Evolutionary conservation across 164 flowering plant species (phyloP).

Genomic region (Stephania japonica): DNA sequence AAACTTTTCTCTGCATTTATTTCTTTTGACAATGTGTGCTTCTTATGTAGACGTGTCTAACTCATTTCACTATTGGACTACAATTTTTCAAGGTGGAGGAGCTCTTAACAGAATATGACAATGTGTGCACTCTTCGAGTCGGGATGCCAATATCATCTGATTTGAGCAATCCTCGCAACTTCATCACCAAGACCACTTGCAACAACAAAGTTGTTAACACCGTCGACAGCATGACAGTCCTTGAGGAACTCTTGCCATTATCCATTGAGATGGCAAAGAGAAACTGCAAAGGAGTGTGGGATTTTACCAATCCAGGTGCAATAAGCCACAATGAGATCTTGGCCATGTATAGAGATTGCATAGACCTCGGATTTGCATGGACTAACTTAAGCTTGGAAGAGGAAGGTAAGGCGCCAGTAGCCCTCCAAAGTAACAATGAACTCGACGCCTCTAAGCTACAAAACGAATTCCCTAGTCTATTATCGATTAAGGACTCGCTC

Average conservation of each 20-base stretch:
- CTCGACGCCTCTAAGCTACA: conserved; percentile 22
- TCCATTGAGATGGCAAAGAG: conserved; percentile 29
- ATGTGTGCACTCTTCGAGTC: conserved; percentile 29
- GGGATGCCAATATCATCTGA: conserved; percentile 31
- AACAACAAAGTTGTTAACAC: conserved; percentile 25
- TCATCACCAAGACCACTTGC: conserved; percentile 23
- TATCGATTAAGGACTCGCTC: conserved; percentile 23
- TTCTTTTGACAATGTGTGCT: not conserved
- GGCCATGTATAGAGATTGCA: conserved; percentile 23
- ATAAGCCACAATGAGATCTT: conserved; percentile 26
- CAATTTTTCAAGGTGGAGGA: conserved; percentile 21
- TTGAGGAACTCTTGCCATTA: conserved; percentile 27
- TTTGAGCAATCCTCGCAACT: conserved; percentile 23
- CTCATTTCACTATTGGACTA: not conserved
- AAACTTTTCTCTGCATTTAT: not conserved
- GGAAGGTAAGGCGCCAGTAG: conserved; percentile 23
- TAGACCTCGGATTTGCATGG: conserved; percentile 23
- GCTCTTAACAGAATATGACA: conserved; percentile 22
- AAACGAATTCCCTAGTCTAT: conserved; percentile 17
- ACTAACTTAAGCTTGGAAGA: conserved; percentile 21
- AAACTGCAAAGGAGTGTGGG: conserved; percentile 22
- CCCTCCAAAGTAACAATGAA: conserved; percentile 26
- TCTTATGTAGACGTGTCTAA: not conserved
- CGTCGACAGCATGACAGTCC: conserved; percentile 27
- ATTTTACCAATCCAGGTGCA: conserved; percentile 27